Evolutionary conservation across 2,329 filamentous ascomycete species (phyloP), one percentile per base, ranked within the genome.

Genomic region (Niveomyces coronatus): DNA sequence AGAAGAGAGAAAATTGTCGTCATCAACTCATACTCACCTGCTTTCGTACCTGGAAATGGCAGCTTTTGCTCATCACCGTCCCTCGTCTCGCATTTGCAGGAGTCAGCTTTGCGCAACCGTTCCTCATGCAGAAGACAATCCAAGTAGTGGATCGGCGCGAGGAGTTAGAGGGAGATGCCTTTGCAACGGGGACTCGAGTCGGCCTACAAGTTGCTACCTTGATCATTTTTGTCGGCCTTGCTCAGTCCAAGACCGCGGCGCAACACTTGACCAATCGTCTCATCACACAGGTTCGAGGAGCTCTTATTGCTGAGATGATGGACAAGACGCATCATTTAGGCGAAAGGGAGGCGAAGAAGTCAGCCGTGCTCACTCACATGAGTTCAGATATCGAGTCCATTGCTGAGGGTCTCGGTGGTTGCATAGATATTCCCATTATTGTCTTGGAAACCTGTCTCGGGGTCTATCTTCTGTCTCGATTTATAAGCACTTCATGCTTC

Each of bases 281-380:
- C 19, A 53, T 56, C 18, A 52, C 54, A 7, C 49, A 55, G 44
- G 40, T 54, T 15, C 54, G 59, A 7, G 57, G 51, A 3, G 49
- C 45, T 3, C 46, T 61, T 5, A 43, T 58, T 7, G 62, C 65
- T 0, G 57, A 70, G 46, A 62, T 76, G 11, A 73, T 68, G 45
- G 57, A 61, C 10, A 65, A 67, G 42, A 64, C 62, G 0, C 43
- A 64, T 5, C 41, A 46, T 2, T 42, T 63, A 8, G 49, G 51
- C n/a, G 45, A 48, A 2, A 46, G 45, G 3, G 41, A 47, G 1
- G 49, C 52, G 5, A 54, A 58, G 13, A 56, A 61, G 16, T 30
- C 35, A 3, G 26, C 40, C 3, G 40, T 28, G 9, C 9, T 37
- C 13, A 42, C 40, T 4, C 35, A 29, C 4, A 42, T 42, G 40